Evolutionary conservation across 1,139 yeast species (phyloP), one percentile per base, ranked within the genome.

Genomic region (Diutina catenulata): DNA sequence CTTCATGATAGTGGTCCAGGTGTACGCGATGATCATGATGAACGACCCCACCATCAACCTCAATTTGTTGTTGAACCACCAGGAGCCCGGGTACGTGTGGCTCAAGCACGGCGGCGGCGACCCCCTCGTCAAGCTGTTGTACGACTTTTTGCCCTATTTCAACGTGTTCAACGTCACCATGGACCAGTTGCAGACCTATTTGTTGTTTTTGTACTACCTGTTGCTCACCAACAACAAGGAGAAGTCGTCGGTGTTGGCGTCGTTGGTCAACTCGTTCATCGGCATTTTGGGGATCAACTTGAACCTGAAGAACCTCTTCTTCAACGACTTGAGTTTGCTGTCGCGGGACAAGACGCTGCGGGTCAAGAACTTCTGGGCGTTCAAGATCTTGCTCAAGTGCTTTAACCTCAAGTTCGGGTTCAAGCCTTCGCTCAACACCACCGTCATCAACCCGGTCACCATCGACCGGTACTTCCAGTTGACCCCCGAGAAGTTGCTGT

Each of bases 341-440:
- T 45, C 60, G 28, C 58, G 57, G 37, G 64, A 68, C 46, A 54
- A 60, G 44, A 56, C 74, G 40, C 70, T 70, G 43, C 57, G 82
- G 47, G 70, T 76, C 15, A 76, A 74, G 48, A 58, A 74, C 16
- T 76, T 71, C 46, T 76, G 83, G 83, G 72, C 70, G 18, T 74
- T 69, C 48, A 70, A 70, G 43, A 70, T 74, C 3, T 56, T 76
- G 26, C 57, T 69, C 28, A 68, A 71, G 47, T 63, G 76, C 41
- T 67, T 72, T 44, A 68, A 73, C 41, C 54, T 67, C 42, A 67
- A 68, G 46, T 65, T 72, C 45, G 73, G 75, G 1, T 62, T 67
- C 43, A 64, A 67, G 43, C 73, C 73, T 2, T 42, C 47, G 24
- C 37, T 46, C 32, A 33, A 24, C 14, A 25, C 28, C 16, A 31